These are phyloP conservation scores for Exserohilum rostratum DNA, from an alignment of 2,329 filamentous ascomycete species.

Conservation along the genomic window DNA sequence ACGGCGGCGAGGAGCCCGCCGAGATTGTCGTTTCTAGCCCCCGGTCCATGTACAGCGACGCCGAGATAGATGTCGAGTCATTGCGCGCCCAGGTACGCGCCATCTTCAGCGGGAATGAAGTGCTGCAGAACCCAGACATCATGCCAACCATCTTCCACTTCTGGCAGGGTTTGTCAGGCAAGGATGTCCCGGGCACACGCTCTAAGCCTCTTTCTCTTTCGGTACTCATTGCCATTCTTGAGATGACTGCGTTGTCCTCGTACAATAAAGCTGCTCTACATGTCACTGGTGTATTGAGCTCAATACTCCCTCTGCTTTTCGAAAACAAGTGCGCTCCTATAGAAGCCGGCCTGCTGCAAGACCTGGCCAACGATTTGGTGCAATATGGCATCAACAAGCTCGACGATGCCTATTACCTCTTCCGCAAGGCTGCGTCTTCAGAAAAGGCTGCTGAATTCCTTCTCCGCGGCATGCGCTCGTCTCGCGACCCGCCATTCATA, in stretches of 20 bases:
- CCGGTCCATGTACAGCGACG: slow-evolving; percentile 33
- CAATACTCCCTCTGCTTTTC: slow-evolving; percentile 44
- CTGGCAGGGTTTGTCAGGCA: slow-evolving; percentile 45
- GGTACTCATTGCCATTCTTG: slow-evolving; percentile 44
- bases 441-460: slow-evolving; percentile 69
- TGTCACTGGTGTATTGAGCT: slow-evolving; percentile 44
- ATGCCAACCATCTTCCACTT: slow-evolving; percentile 49
- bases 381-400: slow-evolving; percentile 77
- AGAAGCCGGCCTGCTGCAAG: slow-evolving; percentile 58
- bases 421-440: slow-evolving; percentile 60
- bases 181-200: slow-evolving; percentile 38
- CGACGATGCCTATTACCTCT: slow-evolving; percentile 82
- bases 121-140: slow-evolving; percentile 50
- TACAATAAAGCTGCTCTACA: slow-evolving; percentile 49
- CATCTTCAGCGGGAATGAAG: slow-evolving; percentile 50
- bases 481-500: slow-evolving; percentile 81
- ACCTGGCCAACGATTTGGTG: slow-evolving; percentile 73
- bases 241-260: slow-evolving; percentile 43
- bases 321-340: slow-evolving; percentile 41
- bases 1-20: slow-evolving; percentile 15
- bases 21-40: slow-evolving; percentile 38
- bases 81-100: slow-evolving; percentile 39
- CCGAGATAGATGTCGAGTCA: slow-evolving; percentile 34
- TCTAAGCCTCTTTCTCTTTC: slow-evolving; percentile 46
- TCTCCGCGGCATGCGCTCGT: slow-evolving; percentile 73